These are phyloP conservation scores for Leptodermis oblonga DNA, from an alignment of 257 asterid genomes.

Conservation along the genomic window DNA sequence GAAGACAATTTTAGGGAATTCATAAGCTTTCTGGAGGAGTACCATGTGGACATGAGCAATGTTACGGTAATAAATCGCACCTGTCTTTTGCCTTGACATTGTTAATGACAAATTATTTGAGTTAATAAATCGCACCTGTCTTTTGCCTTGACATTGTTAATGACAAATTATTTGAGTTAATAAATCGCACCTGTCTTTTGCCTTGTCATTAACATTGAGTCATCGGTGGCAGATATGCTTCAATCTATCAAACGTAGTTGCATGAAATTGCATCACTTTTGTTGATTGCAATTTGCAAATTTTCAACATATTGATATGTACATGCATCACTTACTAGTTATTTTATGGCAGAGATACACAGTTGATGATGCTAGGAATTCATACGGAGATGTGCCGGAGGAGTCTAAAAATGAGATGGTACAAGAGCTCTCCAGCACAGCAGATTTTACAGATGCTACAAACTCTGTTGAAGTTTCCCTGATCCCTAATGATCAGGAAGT, in stretches of 20 bases:
- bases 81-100: no score
- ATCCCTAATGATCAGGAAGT: constrained; percentile 6
- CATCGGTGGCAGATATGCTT: neutral
- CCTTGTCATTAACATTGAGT: no score
- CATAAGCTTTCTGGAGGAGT: constrained; percentile 52
- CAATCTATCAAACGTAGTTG: neutral
- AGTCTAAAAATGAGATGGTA: constrained; percentile 11
- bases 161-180: no score
- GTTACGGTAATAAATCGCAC: constrained; percentile 60
- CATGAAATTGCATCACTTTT: neutral
- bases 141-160: no score
- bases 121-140: no score
- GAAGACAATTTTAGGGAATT: constrained; percentile 67
- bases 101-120: no score
- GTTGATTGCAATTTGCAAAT: no score
- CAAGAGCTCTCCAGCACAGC: constrained; percentile 6
- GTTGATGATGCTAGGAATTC: constrained; percentile 41
- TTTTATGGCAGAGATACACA: constrained; percentile 39
- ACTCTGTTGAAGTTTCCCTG: constrained; percentile 5
- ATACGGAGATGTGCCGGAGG: constrained; percentile 12
- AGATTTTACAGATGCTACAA: neutral
- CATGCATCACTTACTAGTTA: neutral
- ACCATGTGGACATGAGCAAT: constrained; percentile 50
- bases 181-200: neutral
- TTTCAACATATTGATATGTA: no score